A percentile compares a stretch with the other conserved stretches of the same genome.
Evolutionary conservation across 768 basidiomycete species (phyloP).

Genomic region (Amanita jacksonii): DNA sequence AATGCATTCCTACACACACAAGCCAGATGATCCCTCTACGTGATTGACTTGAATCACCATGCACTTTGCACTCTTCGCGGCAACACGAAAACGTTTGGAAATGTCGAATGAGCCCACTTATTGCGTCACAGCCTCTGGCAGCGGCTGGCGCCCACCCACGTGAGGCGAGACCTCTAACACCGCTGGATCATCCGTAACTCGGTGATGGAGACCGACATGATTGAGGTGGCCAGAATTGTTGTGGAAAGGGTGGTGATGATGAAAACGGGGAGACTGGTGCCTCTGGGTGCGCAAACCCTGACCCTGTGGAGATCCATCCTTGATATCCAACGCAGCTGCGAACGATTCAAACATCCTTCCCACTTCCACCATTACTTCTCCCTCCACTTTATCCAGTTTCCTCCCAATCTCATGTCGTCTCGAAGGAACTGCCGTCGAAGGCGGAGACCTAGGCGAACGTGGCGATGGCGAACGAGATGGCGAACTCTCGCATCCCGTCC

Average conservation of each 20-base stretch:
- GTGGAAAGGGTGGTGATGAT: background rate
- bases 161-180: constrained; percentile 4
- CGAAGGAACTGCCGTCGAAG: constrained; percentile 23
- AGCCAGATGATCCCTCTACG: no score
- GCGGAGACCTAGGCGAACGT: constrained; percentile 22
- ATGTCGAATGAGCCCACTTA: no score
- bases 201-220: background rate
- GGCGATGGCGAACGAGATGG: constrained; percentile 42
- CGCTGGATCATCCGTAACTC: constrained; percentile 5
- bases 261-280: background rate
- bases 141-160: no score
- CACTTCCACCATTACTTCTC: background rate
- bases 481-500: constrained; percentile 38
- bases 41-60: no score
- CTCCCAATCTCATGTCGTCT: constrained; percentile 11
- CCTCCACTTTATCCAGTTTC: constrained; percentile 7
- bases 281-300: background rate
- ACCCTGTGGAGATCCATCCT: background rate
- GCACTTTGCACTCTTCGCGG: no score
- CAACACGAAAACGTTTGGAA: no score
- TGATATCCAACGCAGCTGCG: no score
- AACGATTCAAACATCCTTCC: no score
- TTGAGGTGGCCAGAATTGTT: background rate
- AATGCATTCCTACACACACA: no score
- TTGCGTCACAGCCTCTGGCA: no score